Base-by-base conservation (phyloP, 164 flowering plant species). In the Stephania japonica region DNA sequence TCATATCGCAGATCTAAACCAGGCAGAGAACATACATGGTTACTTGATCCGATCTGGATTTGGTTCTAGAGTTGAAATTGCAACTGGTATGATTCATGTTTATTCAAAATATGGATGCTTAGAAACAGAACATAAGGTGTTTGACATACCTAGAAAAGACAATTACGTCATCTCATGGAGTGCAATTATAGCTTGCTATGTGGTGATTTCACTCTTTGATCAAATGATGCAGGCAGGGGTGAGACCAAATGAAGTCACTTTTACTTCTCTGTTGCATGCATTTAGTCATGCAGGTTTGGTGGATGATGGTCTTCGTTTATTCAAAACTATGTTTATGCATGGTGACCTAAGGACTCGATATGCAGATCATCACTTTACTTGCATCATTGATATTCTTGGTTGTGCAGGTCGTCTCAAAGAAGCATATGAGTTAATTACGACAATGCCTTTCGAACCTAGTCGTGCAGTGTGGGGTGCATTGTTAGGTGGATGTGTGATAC, bases 391-490 rank as follows among this genome's bases (percentile, higher is more conserved):
- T 81, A 90, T 92, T 76, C 87, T 90, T 69, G 93, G 93, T 16
- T 92, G 92, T 65, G 89, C 87, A 10, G 93, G 87, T 71, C 83
- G 90, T 66, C 84, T 88, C 16, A 72, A 78, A 19, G 94, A 92
- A 74, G 94, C 96, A 21, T 81, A 78, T 78, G 83, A 78, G 66
- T 53, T 90, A 49, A 88, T 90, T 42, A 70, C 23, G n/a, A 74
- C 75, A 59, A 87, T 89, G 91, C 88, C 95, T n/a, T 78, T 83
- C 50, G 73, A 71, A 70, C 87, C 90, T 25, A 83, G 75, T 72
- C 85, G 80, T 78, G 82, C 92, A 62, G 85, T 88, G 44, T 90
- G 94, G 97, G 97, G 96, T 75, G 93, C 94, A 23, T 70, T 92
- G 68, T 86, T 90, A 71, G 92, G 94, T 73, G 88, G 89, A 32